Conservation (phyloP, 179 eudicot genomes). For the Gypsophila paniculata region DNA sequence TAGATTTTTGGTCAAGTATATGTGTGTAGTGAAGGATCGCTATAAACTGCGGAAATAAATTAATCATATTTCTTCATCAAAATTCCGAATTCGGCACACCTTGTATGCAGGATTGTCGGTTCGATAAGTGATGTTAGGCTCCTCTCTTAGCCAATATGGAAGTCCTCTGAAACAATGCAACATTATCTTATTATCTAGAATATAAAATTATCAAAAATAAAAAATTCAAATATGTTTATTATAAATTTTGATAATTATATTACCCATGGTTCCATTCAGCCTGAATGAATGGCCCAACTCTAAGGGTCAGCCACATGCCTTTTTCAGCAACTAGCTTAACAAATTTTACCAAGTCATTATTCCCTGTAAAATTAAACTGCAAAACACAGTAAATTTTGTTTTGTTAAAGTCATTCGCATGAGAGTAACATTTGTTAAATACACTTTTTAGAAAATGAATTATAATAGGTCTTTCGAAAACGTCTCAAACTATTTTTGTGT, state of each 20-base stretch:
- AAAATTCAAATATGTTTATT: neutral
- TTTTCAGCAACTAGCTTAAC: conserved; percentile 48
- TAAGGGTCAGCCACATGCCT: conserved; percentile 58
- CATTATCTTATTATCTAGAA: neutral
- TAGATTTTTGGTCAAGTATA: no score
- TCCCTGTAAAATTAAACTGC: conserved; percentile 73
- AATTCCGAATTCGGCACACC: conserved; percentile 30
- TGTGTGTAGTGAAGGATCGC: no score
- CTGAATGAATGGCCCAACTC: conserved; percentile 80
- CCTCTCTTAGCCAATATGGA: conserved; percentile 81
- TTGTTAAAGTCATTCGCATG: neutral
- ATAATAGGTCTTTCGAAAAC: no score
- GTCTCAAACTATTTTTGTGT: no score
- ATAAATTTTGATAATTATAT: neutral
- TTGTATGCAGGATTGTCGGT: conserved; percentile 71
- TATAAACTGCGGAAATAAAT: no score
- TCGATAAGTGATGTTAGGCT: conserved; percentile 55
- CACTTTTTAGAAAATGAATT: no score
- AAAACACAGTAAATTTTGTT: neutral
- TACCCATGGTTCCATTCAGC: conserved; percentile 96
- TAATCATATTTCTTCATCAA: no score
- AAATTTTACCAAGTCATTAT: conserved; percentile 62
- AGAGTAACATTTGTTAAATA: neutral
- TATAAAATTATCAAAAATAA: neutral
- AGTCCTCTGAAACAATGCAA: conserved; percentile 57